These are phyloP conservation scores for Grosmannia clavigera DNA, from an alignment of 2,329 filamentous ascomycete genomes.

Conservation along the genomic window DNA sequence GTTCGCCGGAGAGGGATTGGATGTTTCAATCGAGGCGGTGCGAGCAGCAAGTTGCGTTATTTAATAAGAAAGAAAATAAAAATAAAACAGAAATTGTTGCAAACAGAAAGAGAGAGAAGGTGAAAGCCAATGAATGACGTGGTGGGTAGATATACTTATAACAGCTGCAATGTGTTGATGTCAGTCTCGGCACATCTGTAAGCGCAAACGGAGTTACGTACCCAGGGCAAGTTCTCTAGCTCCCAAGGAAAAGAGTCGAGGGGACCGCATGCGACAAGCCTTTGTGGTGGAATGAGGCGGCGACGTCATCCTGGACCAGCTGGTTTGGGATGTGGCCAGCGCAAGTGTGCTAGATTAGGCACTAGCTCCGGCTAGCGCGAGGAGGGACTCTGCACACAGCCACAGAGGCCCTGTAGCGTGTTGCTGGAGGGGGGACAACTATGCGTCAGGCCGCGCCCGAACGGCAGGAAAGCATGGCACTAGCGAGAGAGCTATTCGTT, in stretches of 20 bases:
- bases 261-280: background rate
- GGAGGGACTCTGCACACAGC: background rate
- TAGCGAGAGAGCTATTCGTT: background rate
- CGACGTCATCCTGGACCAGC: constrained; percentile 5
- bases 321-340: background rate
- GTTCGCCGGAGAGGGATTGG: background rate
- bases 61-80: background rate
- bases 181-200: background rate
- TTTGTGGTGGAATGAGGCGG: constrained; percentile 1
- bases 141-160: background rate
- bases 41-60: background rate
- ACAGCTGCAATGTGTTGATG: background rate
- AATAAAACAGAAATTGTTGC: background rate
- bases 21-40: background rate
- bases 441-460: background rate
- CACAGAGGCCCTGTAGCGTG: background rate
- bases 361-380: background rate
- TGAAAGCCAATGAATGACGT: background rate
- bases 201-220: background rate
- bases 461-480: background rate
- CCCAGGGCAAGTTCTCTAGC: background rate
- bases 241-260: background rate
- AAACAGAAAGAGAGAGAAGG: background rate
- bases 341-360: background rate
- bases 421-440: background rate